phyloP scores from a whole-genome alignment of 139 green algal species.

The Micromonas commoda region DNA sequence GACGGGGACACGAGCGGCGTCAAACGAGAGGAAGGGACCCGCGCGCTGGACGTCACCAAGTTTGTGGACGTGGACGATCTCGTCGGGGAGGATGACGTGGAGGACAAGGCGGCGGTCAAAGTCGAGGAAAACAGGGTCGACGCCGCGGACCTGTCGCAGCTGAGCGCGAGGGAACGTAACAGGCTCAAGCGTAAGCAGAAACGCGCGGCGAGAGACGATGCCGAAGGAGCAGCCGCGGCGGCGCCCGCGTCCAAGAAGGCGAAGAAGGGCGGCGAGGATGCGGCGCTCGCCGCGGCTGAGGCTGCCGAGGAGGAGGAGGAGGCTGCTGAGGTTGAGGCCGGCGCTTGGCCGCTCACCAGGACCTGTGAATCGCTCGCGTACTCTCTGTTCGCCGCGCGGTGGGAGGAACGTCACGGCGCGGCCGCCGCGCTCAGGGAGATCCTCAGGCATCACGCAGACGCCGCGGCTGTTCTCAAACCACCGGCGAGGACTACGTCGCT shows the following conservation, averaged over 20 bases:
- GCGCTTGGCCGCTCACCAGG: background rate
- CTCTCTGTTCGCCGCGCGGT: background rate
- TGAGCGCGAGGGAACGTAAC: constrained; percentile 8
- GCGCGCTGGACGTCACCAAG: background rate
- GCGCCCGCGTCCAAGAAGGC: background rate
- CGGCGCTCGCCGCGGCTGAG: background rate
- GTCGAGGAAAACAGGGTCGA: background rate
- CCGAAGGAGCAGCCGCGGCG: background rate
- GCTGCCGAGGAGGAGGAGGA: constrained; percentile 23
- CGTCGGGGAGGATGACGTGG: background rate
- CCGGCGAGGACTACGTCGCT: background rate
- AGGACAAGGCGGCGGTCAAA: background rate
- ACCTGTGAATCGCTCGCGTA: constrained; percentile 17
- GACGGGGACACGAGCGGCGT: background rate
- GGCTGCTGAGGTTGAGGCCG: background rate
- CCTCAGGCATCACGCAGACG: constrained; percentile 2
- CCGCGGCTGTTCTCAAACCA: background rate
- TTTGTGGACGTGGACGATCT: background rate
- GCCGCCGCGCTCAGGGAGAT: constrained; percentile 19
- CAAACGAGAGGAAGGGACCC: background rate
- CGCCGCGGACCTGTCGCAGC: background rate
- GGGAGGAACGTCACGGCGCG: constrained; percentile 22
- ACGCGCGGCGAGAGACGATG: background rate
- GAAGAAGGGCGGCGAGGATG: background rate
- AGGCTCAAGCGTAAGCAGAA: constrained; percentile 19